phyloP scores from a whole-genome alignment of 331 rosid genomes.

The Quercus lobata region DNA sequence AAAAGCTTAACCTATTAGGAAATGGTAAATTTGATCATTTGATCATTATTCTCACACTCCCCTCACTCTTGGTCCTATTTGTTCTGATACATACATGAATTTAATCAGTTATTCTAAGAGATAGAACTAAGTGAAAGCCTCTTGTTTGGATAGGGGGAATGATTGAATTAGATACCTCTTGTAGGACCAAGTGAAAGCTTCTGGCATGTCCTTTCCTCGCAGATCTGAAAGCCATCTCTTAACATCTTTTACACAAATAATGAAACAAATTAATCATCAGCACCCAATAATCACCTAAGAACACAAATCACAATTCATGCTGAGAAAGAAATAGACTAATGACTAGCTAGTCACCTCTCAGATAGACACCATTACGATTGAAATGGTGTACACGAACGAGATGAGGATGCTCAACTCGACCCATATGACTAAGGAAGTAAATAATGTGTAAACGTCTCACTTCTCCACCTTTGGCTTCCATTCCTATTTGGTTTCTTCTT shows the following conservation, averaged over 20 bases:
- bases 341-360: conserved; percentile 42
- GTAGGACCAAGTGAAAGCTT: conserved; percentile 79
- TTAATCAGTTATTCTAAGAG: too few relatives aligned
- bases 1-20: too few relatives aligned
- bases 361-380: conserved; percentile 62
- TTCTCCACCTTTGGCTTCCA: conserved; percentile 68
- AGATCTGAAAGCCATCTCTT: conserved; percentile 85
- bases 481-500: conserved; percentile 13
- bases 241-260: conserved; percentile 43
- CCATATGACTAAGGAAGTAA: conserved; percentile 63
- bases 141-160: not conserved
- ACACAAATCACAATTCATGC: too few relatives aligned
- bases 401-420: conserved; percentile 69
- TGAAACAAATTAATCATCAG: not conserved
- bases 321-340: not conserved
- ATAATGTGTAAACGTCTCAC: conserved; percentile 64
- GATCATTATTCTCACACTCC: too few relatives aligned
- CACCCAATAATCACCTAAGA: not conserved
- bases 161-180: conserved; percentile 49
- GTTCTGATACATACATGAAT: too few relatives aligned
- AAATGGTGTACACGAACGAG: conserved; percentile 75
- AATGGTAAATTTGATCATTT: too few relatives aligned
- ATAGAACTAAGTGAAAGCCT: too few relatives aligned
- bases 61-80: too few relatives aligned
- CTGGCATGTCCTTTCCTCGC: conserved; percentile 74